Evolutionary conservation across 1,139 yeast species (phyloP).

Genomic region (Eremothecium cymbalariae): DNA sequence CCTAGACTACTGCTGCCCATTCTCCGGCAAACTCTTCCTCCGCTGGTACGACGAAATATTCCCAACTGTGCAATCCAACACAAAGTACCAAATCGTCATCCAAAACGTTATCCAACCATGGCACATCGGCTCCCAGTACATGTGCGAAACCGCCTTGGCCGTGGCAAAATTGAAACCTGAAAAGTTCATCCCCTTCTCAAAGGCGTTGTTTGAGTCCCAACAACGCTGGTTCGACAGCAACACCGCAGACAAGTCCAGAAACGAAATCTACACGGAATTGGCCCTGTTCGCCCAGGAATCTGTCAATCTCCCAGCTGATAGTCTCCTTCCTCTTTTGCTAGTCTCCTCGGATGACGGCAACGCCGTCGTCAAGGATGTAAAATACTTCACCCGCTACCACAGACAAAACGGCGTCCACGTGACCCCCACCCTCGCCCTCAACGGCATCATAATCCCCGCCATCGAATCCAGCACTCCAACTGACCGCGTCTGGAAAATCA

Average conservation of each 20-base stretch:
- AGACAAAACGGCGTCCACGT: slow-evolving; percentile 77
- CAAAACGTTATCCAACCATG: slow-evolving; percentile 76
- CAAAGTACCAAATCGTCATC: slow-evolving; percentile 47
- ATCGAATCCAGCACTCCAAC: slow-evolving; percentile 40
- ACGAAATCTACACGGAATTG: slow-evolving; percentile 48
- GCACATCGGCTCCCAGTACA: slow-evolving; percentile 65
- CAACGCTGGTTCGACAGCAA: slow-evolving; percentile 55
- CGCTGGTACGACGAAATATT: slow-evolving; percentile 47
- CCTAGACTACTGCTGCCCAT: slow-evolving; percentile 76
- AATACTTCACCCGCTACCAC: slow-evolving; percentile 63
- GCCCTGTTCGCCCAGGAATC: slow-evolving; percentile 43
- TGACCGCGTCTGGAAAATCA: slow-evolving; percentile 13
- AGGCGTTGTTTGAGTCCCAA: slow-evolving; percentile 46
- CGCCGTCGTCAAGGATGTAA: slow-evolving; percentile 51
- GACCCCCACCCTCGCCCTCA: slow-evolving; percentile 71
- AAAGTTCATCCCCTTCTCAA: slow-evolving; percentile 56
- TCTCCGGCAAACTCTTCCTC: slow-evolving; percentile 54
- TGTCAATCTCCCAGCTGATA: slow-evolving; percentile 33
- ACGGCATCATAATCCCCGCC: slow-evolving; percentile 48
- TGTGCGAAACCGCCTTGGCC: slow-evolving; percentile 67
- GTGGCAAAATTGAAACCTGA: slow-evolving; percentile 53
- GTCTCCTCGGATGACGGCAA: slow-evolving; percentile 47
- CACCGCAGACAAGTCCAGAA: slow-evolving; percentile 46
- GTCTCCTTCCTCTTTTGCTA: slow-evolving; percentile 32
- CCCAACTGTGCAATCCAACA: slow-evolving; percentile 40